Evolutionary conservation across 768 basidiomycete species (phyloP), one percentile per base, ranked within the genome.

Genomic region (Lactarius indigo): DNA sequence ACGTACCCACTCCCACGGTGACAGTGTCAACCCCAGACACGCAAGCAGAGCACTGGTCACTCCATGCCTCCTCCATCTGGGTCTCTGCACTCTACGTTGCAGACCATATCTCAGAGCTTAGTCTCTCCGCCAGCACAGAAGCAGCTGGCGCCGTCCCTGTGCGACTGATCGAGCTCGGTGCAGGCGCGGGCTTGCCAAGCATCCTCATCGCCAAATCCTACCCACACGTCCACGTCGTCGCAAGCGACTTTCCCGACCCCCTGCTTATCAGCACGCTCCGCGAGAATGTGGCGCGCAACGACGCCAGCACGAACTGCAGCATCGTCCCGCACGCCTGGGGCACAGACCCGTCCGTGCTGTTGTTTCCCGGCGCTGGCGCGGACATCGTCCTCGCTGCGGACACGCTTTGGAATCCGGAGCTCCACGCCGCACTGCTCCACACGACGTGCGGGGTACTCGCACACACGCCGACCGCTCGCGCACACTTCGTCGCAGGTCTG

Each of bases 51-150:
- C 90, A 92, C 72, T 92, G 91, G 91, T 79, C 84, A 1, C 75
- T 92, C 3, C 90, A 93, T 65, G 91, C 91, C 1, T 87, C 88
- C 28, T 88, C 88, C 18, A 85, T 92, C 72, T 93, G 90, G 91
- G 77, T 80, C 7, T 82, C 91, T 6, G 84, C 90, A 18, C 75
- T 84, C 52, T 89, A 85, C 76, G 75, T 91, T 54, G 87, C 87
- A 56, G 85, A 90, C 73, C 85, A 90, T 68, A 63, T 91, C 37
- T 75, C 80, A 31, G 80, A 82, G 39, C 72, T 89, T 4, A 69
- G 73, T 44, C 72, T 87, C 18, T 57, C 70, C 8, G 63, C n/a
- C n/a, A 44, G n/a, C 17, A 47, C 5, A 26, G 35, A 61, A 0
- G 41, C 57, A 9, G 61, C 57, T 3, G 33, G 33, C 33, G 28